Base-by-base conservation (phyloP, 2,329 filamentous ascomycete species). In the Penicillium sclerotiorum region DNA sequence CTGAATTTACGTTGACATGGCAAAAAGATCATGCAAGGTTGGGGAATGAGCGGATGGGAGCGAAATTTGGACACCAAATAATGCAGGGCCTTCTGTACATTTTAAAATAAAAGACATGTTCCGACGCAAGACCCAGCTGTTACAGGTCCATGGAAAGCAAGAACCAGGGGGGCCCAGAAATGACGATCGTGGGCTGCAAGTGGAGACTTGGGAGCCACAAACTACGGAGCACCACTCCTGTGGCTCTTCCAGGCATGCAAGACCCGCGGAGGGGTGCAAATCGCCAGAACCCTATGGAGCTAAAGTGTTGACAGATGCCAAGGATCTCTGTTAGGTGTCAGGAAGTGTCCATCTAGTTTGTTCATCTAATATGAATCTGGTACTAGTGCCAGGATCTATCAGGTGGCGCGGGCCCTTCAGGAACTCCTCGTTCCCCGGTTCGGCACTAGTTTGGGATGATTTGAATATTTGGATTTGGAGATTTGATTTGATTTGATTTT, bases 101-200 rank as follows among this genome's bases (percentile, higher is more conserved):
- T 59, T 60, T 54, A 56, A 58, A 56, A 52, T 38, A 45, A 49
- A 50, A 48, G 45, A 46, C 20, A 52, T 44, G 30, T 33, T 50
- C 45, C 44, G 38, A 53, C 33, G 44, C 45, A 50, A 43, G 38
- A 53, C 45, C 51, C 54, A 56, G 52, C 52, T 60, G 40, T 49
- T 54, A 55, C 51, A 61, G 50, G 53, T 58, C 60, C 60, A 62
- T 62, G 58, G 60, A 56, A 61, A 58, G 58, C 37, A 62, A 60
- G 60, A 62, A 62, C 60, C 60, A 58, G 59, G 60, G 59, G 57
- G 56, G 50, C 48, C 52, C 59, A 56, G 50, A 61, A 62, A 61
- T 62, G 60, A 61, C 58, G 60, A 62, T 62, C 60, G 59, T 60
- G 58, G 58, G 47, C 45, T n/a, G 23, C 37, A 40, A 49, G 57